Evolutionary conservation across 805 yeast species (phyloP).

Genomic region (Starmerella powellii): DNA sequence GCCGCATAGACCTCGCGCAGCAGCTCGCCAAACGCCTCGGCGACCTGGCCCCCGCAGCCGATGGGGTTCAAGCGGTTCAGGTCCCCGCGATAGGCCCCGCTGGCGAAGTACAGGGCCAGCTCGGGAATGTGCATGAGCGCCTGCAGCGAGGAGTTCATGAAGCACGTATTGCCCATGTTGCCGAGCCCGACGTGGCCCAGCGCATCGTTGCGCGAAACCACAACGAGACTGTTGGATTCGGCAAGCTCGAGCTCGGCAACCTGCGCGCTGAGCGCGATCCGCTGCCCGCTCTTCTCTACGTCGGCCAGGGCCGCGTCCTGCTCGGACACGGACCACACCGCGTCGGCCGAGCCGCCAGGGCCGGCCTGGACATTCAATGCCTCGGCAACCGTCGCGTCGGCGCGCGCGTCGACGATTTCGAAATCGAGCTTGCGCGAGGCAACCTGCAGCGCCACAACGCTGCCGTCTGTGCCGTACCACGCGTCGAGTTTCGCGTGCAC

Average conservation of each 20-base stretch:
- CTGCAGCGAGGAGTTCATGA: conserved; percentile 84
- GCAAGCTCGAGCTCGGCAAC: conserved; percentile 10
- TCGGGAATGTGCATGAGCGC: conserved; percentile 72
- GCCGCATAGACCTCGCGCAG: conserved; percentile 44
- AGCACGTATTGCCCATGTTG: conserved; percentile 92
- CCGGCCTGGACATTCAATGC: not conserved
- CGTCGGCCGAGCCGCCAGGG: not conserved
- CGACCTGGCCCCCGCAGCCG: conserved; percentile 75
- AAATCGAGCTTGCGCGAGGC: conserved; percentile 4
- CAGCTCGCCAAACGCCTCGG: conserved; percentile 58
- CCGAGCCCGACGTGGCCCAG: conserved; percentile 78
- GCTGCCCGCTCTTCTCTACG: no score
- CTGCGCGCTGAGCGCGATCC: not conserved
- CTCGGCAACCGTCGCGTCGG: conserved; percentile 1
- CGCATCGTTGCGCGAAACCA: conserved; percentile 72
- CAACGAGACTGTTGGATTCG: conserved; percentile 10
- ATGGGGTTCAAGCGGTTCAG: conserved; percentile 68
- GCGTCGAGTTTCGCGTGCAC: conserved; percentile 4
- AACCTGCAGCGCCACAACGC: conserved; percentile 6
- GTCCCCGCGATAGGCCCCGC: conserved; percentile 47
- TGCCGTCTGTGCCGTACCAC: conserved; percentile 13
- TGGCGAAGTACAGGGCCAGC: conserved; percentile 57
- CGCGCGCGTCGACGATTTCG: not conserved
- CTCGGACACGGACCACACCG: no score
- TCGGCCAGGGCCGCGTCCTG: no score